Conservation (phyloP, 2,329 filamentous ascomycete species). For the Aureobasidium subglaciale region DNA sequence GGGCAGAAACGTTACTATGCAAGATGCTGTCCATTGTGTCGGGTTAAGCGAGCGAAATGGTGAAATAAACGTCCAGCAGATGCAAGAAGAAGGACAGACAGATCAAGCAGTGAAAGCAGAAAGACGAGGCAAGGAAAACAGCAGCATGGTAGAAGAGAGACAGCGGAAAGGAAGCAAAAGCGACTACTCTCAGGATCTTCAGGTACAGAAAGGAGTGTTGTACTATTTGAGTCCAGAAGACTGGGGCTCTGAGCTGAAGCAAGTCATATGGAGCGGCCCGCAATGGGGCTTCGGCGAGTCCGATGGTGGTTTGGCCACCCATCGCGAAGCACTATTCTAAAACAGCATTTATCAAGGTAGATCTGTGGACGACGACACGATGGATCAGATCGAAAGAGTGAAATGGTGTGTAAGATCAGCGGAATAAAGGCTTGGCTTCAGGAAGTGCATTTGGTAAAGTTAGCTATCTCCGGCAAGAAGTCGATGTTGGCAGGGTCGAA, state of each 20-base stretch:
- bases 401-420: neutral
- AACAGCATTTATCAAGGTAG: neutral
- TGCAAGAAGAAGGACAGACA: neutral
- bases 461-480: neutral
- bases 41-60: neutral
- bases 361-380: neutral
- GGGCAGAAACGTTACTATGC: neutral
- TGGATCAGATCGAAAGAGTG: neutral
- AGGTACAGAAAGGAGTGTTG: conserved; percentile 4
- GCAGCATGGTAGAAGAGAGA: conserved; percentile 1
- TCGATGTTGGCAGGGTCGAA: neutral
- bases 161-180: neutral
- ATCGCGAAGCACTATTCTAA: neutral
- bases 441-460: neutral
- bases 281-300: neutral
- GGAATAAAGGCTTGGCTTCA: neutral
- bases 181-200: neutral
- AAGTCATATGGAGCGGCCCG: conserved; percentile 9
- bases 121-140: neutral
- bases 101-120: neutral
- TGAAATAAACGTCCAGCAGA: neutral
- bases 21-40: neutral
- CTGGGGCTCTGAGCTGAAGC: neutral
- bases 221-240: conserved; percentile 2
- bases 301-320: conserved; percentile 9